Evolutionary conservation across 208 protist genomes (phyloP), one percentile per base, ranked within the genome.

Genomic region (Leishmania guyanensis): DNA sequence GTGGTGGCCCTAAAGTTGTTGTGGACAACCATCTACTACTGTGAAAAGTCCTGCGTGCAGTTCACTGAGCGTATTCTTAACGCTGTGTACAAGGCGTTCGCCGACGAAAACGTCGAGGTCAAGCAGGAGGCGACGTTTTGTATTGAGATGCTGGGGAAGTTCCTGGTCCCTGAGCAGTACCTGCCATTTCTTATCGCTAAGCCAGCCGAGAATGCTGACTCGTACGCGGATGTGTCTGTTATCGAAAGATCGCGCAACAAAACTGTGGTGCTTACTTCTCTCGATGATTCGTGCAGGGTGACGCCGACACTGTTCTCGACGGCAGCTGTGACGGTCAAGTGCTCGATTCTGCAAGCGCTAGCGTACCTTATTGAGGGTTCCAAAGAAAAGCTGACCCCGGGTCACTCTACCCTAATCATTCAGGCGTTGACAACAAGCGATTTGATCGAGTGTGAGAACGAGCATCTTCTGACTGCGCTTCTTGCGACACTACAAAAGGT

Each of bases 161-260:
- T 96, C 76, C 73, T 97, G n/a, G 94, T 90, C 60, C 95, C 95
- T n/a, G 90, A 93, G 29, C 93, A 98, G 76, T 98, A 98, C 64
- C 65, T 98, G 8, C 95, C 95, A 0, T 95, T 98, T 87, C 74
- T 98, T 16, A 95, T 94, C 50, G 83, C 90, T 17, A 90, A 93
- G 70, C 80, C 80, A 17, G 26, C 62, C 29, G 79, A 66, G 29
- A 46, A 62, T 60, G 69, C 43, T 22, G 66, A 84, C 16, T 71
- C 75, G 51, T 86, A 92, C 16, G 90, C 91, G 48, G 86, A 90
- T 36, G 51, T 39, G 33, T 51, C 80, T 58, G 43, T 86, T 29
- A 75, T 94, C 8, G 39, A 92, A 82, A 86, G 87, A 48, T 87
- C 85, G n/a, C 82, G 84, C 29, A 91, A 81, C 65, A 94, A 95